Conservation (phyloP, 2,329 filamentous ascomycete genomes). For the Fusarium concolor region DNA sequence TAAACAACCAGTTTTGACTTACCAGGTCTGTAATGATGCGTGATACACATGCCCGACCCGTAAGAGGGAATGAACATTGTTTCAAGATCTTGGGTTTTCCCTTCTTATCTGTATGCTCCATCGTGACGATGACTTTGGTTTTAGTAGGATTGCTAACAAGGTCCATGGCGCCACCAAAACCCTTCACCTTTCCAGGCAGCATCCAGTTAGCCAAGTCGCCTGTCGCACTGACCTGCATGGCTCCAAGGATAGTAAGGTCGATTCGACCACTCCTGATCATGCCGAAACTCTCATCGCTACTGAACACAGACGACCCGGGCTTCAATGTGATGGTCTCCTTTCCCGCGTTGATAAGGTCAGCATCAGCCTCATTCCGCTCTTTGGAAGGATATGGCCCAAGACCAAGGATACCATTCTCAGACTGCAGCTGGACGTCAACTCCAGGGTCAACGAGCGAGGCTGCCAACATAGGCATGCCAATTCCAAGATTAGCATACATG, state of each 20-base stretch:
- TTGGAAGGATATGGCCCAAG: conserved; percentile 75
- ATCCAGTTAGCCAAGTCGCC: conserved; percentile 93
- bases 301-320: conserved; percentile 82
- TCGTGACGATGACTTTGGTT: conserved; percentile 93
- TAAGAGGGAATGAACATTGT: conserved; percentile 92
- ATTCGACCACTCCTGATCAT: conserved; percentile 92
- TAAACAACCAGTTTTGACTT: conserved; percentile 49
- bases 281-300: conserved; percentile 89
- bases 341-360: conserved; percentile 91
- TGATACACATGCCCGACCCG: conserved; percentile 85
- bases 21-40: conserved; percentile 90
- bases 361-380: conserved; percentile 76
- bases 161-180: conserved; percentile 94
- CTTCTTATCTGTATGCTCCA: conserved; percentile 98
- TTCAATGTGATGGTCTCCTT: conserved; percentile 92
- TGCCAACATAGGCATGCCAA: conserved; percentile 93
- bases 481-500: conserved; percentile 93
- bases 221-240: conserved; percentile 85
- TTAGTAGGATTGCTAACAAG: conserved; percentile 84
- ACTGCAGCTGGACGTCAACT: conserved; percentile 81
- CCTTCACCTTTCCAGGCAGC: conserved; percentile 92
- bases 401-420: conserved; percentile 81
- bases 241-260: conserved; percentile 87
- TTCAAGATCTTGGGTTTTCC: conserved; percentile 93
- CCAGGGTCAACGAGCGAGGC: conserved; percentile 83